These are phyloP conservation scores for Sungouiozyma ichnusensis DNA, from an alignment of 805 yeast genomes.

Conservation along the genomic window DNA sequence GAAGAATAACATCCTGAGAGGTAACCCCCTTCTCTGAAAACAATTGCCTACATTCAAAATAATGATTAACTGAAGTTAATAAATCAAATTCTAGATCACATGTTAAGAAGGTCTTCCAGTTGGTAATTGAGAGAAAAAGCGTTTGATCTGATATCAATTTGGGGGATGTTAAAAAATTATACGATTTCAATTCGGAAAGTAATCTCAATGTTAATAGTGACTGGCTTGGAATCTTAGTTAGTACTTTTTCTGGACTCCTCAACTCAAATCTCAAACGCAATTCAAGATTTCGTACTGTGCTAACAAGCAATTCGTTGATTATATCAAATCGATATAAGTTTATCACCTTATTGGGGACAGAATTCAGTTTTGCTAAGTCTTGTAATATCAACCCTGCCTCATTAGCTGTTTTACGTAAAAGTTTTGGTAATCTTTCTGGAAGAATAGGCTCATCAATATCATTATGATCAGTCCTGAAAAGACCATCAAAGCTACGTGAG, in stretches of 20 bases:
- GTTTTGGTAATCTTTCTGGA: neutral
- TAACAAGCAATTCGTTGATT: conserved; percentile 33
- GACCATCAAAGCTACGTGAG: conserved; percentile 3
- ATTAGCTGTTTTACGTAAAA: conserved; percentile 8
- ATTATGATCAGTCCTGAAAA: conserved; percentile 4
- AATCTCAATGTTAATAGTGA: conserved; percentile 48
- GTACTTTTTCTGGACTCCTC: conserved; percentile 1
- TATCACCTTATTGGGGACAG: neutral
- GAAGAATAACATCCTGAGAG: neutral
- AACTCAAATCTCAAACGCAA: conserved; percentile 46
- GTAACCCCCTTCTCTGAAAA: neutral
- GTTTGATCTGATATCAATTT: too few relatives aligned
- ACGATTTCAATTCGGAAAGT: conserved; percentile 28
- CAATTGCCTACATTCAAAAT: neutral
- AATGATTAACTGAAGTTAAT: conserved; percentile 1
- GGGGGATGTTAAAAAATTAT: neutral
- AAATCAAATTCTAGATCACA: conserved; percentile 5
- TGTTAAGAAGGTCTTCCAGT: conserved; percentile 6
- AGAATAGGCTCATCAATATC: neutral
- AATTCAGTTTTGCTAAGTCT: conserved; percentile 5
- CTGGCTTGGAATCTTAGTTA: conserved; percentile 36
- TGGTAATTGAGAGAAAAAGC: neutral
- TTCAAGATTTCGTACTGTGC: conserved; percentile 56
- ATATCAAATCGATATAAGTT: conserved; percentile 15
- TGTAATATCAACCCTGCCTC: conserved; percentile 16